These are phyloP conservation scores for Candida coleopterorum DNA, from an alignment of 805 yeast species.

Conservation along the genomic window DNA sequence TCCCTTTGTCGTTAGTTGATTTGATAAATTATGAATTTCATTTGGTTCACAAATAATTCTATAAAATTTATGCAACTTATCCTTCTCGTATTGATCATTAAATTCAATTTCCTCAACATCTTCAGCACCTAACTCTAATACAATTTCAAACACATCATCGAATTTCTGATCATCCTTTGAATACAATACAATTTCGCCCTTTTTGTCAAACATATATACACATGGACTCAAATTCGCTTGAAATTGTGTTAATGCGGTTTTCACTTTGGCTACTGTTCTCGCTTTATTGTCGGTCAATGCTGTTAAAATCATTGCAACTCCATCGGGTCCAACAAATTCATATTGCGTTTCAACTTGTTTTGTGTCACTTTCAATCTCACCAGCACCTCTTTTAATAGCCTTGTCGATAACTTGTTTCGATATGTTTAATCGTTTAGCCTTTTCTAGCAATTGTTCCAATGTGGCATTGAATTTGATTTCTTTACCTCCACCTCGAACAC, in stretches of 20 bases:
- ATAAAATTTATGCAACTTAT: constrained; percentile 16
- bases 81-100: constrained; percentile 37
- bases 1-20: constrained; percentile 45
- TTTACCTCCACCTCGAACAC: constrained; percentile 66
- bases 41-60: constrained; percentile 59
- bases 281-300: constrained; percentile 87
- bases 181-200: constrained; percentile 61
- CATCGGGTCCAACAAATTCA: constrained; percentile 93
- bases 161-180: constrained; percentile 35
- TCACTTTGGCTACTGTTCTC: constrained; percentile 70
- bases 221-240: constrained; percentile 75
- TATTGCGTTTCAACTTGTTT: constrained; percentile 56
- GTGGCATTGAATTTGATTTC: constrained; percentile 50
- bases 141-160: constrained; percentile 70
- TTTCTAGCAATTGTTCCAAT: constrained; percentile 70
- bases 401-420: constrained; percentile 81
- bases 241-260: constrained; percentile 67
- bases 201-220: constrained; percentile 67
- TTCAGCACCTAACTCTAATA: constrained; percentile 74
- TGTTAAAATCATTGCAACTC: constrained; percentile 79
- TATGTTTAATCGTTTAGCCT: constrained; percentile 71
- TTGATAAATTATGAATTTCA: constrained; percentile 59
- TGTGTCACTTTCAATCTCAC: constrained; percentile 47
- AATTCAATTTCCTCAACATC: constrained; percentile 59
- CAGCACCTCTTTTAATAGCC: constrained; percentile 83